Percentiles rank a stretch among this genome's conserved stretches.
phyloP scores from a whole-genome alignment of 495 filamentous ascomycete genomes.

The Aspergillus hancockii region DNA sequence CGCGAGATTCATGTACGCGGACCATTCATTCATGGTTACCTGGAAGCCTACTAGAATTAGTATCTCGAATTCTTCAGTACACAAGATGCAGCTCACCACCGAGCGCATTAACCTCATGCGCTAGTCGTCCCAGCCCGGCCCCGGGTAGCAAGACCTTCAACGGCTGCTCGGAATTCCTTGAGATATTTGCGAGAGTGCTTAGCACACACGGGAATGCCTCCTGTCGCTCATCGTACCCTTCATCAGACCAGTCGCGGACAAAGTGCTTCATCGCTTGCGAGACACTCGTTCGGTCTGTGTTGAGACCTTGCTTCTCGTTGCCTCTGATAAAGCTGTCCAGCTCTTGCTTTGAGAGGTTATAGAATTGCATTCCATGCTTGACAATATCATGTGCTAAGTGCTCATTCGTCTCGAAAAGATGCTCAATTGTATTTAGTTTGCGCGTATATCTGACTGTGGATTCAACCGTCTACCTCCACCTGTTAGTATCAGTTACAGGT shows the following conservation, averaged over 20 bases:
- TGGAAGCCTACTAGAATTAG: conserved; percentile 28
- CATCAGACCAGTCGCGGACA: conserved; percentile 46
- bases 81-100: conserved; percentile 22
- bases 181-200: conserved; percentile 21
- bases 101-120: conserved; percentile 38
- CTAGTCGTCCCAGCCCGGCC: conserved; percentile 43
- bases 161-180: conserved; percentile 9
- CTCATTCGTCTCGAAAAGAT: conserved; percentile 21
- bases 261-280: conserved; percentile 48
- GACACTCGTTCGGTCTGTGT: conserved; percentile 31
- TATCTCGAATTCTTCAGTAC: neutral
- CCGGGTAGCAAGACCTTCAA: conserved; percentile 42
- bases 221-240: conserved; percentile 40
- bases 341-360: conserved; percentile 18
- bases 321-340: conserved; percentile 21
- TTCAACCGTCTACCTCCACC: conserved; percentile 17
- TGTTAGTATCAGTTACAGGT: neutral
- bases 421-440: conserved; percentile 27
- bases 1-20: conserved; percentile 42
- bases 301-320: conserved; percentile 12
- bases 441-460: conserved; percentile 21
- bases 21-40: conserved; percentile 47
- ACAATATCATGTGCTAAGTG: conserved; percentile 20
- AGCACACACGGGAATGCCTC: conserved; percentile 39
- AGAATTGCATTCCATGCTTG: conserved; percentile 20